Evolutionary conservation across 2,329 filamentous ascomycete species (phyloP), one percentile per base, ranked within the genome.

Genomic region (Coniochaeta sp.): DNA sequence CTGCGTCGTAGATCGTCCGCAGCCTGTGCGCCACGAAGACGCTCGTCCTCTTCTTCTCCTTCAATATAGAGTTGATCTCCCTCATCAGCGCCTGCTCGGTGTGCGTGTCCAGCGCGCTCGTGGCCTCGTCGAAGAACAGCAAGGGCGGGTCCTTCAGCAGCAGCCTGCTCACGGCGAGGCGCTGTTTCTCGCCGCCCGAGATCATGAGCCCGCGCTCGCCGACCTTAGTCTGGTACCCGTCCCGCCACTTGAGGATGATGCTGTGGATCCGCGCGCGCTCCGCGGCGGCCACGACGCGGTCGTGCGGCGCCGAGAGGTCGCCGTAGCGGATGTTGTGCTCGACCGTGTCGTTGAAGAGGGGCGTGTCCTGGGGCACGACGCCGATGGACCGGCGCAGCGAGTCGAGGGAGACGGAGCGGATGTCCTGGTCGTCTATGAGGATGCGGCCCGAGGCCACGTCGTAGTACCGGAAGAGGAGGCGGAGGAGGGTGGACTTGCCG

Each of bases 171-270:
- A 96, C 83, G 0, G 92, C 92, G 10, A 96, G 73, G 3, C 91
- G 82, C 70, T 96, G 91, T 69, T 96, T 96, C 72, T 96, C 92
- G 28, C 91, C 91, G 2, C 89, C 91, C 1, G 89, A 95, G 42
- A 96, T 96, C 91, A 96, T 96, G 81, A 96, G 85, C 1, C 91
- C 91, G 46, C 92, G 81, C 73, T 96, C 92, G 50, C 92, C 92
- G 24, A 97, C 94, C 68, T 87, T 91, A 18, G 94, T 97, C 20
- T 85, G 71, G 67, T 97, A 96, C 14, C 90, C 89, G n/a, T 91
- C 86, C 1, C 89, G 90, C 65, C 95, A 85, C n/a, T 74, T 75
- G 51, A 80, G 74, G 55, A 96, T 86, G 49, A 87, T 89, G 42
- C 94, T 85, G 67, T 96, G 86, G 53, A 99, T 90, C 52, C 85